Base-by-base conservation (phyloP, 352 stramenopile species). In the Thalassiosira mediterranea region DNA sequence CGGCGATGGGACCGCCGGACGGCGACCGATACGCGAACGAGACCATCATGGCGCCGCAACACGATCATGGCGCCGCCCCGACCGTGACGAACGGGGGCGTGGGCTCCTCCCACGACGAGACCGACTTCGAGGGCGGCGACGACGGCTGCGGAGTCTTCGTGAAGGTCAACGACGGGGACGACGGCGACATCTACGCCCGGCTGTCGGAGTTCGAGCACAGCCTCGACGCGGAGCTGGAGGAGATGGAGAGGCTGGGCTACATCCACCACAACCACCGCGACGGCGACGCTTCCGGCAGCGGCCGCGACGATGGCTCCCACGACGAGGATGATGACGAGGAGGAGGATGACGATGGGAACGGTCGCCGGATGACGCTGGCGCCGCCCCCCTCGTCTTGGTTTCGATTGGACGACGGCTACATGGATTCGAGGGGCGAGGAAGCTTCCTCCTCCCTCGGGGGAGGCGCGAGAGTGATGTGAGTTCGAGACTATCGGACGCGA, bases 371-470 rank as follows among this genome's bases (percentile, higher is more conserved):
- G 37, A 66, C 58, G 5, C 38, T 77, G 17, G 26, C 66, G 10
- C 58, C 68, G n/a, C 68, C 58, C 7, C 59, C 68, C 37, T 34
- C 49, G 1, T 70, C 58, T 11, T 77, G 68, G 68, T 77, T 71
- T 49, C 46, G 13, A n/a, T 72, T 72, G 15, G 34, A 61, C 26
- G 49, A 76, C 23, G 13, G 34, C 8, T 4, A 61, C 19, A 17
- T 48, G 10, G 42, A 15, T 32, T 15, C 1, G 8, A 1, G 23
- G 37, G 2, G 23, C 23, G 10, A 4, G 51, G 11, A 19, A 7
- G 23, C 8, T 60, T 60, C 47, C 7, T 19, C 26, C 26, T 54
- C 47, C 15, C 31, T 54, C 15, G 8, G 13, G 31, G 31, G 13
- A 59, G 37, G n/a, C 49, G 13, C 48, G 37, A 57, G n/a, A n/a